phyloP scores from a whole-genome alignment of 2,329 filamentous ascomycete genomes.

The Hymenoscyphus repandus region DNA sequence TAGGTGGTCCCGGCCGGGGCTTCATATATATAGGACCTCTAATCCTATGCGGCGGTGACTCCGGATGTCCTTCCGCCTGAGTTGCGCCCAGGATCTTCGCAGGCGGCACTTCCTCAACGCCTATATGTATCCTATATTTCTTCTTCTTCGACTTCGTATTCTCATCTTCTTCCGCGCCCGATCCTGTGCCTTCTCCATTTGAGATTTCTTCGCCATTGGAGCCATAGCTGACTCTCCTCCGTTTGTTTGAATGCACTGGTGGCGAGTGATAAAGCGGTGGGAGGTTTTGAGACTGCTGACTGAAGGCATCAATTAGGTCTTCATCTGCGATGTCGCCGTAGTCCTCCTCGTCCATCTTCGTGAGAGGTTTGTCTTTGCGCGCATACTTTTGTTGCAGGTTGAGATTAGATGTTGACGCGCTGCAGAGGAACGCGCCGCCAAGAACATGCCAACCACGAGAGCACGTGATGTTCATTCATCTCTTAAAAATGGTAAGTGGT shows the following conservation, averaged over 20 bases:
- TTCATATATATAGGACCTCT: conserved; percentile 47
- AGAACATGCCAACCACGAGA: too few relatives aligned
- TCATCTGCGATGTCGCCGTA: conserved; percentile 63
- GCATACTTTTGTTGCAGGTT: too few relatives aligned
- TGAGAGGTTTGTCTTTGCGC: too few relatives aligned
- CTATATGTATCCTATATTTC: conserved; percentile 29
- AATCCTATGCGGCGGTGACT: conserved; percentile 45
- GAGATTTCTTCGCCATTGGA: conserved; percentile 15
- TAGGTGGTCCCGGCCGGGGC: conserved; percentile 30
- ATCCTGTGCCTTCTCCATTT: conserved; percentile 9
- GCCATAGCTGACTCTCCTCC: conserved; percentile 27
- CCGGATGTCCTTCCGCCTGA: conserved; percentile 27
- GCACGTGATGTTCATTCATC: too few relatives aligned
- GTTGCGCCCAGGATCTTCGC: conserved; percentile 27
- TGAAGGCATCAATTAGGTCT: conserved; percentile 56
- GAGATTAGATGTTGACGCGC: too few relatives aligned
- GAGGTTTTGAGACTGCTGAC: conserved; percentile 35
- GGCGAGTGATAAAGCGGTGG: conserved; percentile 28
- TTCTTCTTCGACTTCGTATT: conserved; percentile 23
- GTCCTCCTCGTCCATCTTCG: conserved; percentile 44
- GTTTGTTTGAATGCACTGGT: conserved; percentile 30
- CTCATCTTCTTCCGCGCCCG: conserved; percentile 16
- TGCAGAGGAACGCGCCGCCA: too few relatives aligned
- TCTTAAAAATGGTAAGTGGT: too few relatives aligned
- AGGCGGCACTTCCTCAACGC: conserved; percentile 21